A percentile compares a stretch with the other conserved stretches of the same genome.
These are phyloP conservation scores for Rhodocollybia butyracea DNA, from an alignment of 768 basidiomycete species.

Conservation along the genomic window DNA sequence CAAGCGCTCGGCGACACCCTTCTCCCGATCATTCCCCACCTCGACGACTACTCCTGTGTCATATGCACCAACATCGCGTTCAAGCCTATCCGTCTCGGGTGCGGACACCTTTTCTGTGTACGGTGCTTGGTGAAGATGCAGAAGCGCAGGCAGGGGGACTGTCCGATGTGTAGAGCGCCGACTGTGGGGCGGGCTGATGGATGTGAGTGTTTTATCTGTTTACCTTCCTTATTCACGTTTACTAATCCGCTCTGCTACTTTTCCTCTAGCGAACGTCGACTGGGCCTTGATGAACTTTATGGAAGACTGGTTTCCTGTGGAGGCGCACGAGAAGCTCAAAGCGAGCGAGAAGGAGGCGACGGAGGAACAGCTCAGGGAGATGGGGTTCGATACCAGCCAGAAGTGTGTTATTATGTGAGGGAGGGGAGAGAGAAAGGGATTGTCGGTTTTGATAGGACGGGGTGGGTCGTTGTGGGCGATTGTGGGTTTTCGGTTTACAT, in stretches of 20 bases:
- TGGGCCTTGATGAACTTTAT: slow-evolving; percentile 81
- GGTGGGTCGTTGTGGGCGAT: too few relatives aligned
- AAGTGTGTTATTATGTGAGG: slow-evolving; percentile 40
- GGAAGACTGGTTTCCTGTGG: slow-evolving; percentile 89
- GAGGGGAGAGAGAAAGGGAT: too few relatives aligned
- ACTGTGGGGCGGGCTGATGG: slow-evolving; percentile 75
- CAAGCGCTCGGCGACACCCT: slow-evolving; percentile 81
- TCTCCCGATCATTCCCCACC: slow-evolving; percentile 73
- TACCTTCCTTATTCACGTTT: background rate
- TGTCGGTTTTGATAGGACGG: too few relatives aligned
- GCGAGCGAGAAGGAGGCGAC: slow-evolving; percentile 75
- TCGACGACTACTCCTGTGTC: slow-evolving; percentile 83
- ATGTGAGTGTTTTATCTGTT: slow-evolving; percentile 43
- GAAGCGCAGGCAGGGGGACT: slow-evolving; percentile 67
- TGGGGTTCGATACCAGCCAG: slow-evolving; percentile 53
- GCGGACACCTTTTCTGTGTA: slow-evolving; percentile 78
- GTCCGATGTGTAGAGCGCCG: slow-evolving; percentile 82
- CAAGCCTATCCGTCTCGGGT: slow-evolving; percentile 82
- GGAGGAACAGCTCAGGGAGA: slow-evolving; percentile 61
- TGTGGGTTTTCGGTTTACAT: too few relatives aligned
- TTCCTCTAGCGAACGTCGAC: slow-evolving; percentile 65
- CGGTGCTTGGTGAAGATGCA: slow-evolving; percentile 91
- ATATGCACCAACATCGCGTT: slow-evolving; percentile 92
- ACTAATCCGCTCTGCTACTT: background rate
- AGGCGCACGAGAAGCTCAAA: slow-evolving; percentile 69